Percentiles rank a stretch among this genome's conserved stretches.
These are phyloP conservation scores for Brassica balearica DNA, from an alignment of 441 rosid genomes.

Conservation along the genomic window DNA sequence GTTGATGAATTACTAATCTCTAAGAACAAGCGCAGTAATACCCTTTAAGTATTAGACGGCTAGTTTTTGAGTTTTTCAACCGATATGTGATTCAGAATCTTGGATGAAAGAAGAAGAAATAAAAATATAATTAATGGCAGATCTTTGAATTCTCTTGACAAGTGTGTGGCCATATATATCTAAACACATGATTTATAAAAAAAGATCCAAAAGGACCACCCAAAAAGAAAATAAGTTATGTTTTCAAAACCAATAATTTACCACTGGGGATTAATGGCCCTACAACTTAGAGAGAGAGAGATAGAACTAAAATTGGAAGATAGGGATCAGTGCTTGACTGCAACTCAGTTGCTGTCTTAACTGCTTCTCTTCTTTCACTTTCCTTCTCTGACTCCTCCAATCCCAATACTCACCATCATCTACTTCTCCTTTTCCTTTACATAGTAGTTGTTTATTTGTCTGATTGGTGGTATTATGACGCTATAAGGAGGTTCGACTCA, in stretches of 20 bases:
- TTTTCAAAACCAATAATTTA: conserved; percentile 36
- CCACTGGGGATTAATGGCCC: conserved; percentile 27
- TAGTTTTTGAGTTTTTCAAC: neutral
- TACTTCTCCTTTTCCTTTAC: conserved; percentile 21
- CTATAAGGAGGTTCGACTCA: conserved; percentile 5
- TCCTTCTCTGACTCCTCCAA: conserved; percentile 44
- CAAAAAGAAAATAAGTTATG: conserved; percentile 40
- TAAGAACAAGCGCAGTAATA: neutral
- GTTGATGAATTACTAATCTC: neutral
- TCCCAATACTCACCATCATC: conserved; percentile 40
- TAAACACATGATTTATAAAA: conserved; percentile 35
- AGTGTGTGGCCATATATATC: conserved; percentile 38
- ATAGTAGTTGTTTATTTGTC: neutral
- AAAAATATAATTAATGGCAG: conserved; percentile 5
- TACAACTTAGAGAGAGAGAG: conserved; percentile 33
- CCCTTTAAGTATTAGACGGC: neutral
- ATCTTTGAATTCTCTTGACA: conserved; percentile 35
- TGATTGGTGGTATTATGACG: conserved; percentile 11
- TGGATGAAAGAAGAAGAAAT: neutral
- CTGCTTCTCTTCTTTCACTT: conserved; percentile 49
- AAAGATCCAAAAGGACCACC: conserved; percentile 40
- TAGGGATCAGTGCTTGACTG: conserved; percentile 46
- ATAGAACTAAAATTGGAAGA: conserved; percentile 21
- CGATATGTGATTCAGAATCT: conserved; percentile 23
- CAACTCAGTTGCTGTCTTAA: conserved; percentile 48